These are phyloP conservation scores for Chalaropsis thielavioides DNA, from an alignment of 2,329 filamentous ascomycete species.

Conservation along the genomic window DNA sequence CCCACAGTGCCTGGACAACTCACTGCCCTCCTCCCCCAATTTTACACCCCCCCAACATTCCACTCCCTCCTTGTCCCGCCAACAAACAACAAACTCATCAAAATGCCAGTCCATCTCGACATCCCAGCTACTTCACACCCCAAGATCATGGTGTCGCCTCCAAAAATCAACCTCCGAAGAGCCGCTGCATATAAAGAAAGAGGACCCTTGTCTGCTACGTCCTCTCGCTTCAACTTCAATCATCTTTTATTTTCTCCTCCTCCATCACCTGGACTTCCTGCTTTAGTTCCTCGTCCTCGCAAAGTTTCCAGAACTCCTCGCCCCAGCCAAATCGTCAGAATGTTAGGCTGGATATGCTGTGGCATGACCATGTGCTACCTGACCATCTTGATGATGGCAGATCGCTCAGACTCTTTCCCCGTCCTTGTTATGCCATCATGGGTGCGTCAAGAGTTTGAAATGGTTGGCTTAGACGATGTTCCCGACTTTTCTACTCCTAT, in stretches of 20 bases:
- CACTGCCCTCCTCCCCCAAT: neutral
- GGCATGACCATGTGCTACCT: constrained; percentile 39
- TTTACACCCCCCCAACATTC: neutral
- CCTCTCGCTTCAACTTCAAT: constrained; percentile 50
- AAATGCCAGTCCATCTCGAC: constrained; percentile 35
- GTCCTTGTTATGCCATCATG: constrained; percentile 18
- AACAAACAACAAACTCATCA: constrained; percentile 12
- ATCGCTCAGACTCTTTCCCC: constrained; percentile 22
- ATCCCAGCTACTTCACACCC: constrained; percentile 31
- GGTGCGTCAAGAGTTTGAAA: constrained; percentile 42
- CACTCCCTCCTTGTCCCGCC: constrained; percentile 2
- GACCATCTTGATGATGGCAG: constrained; percentile 22
- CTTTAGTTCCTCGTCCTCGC: constrained; percentile 49
- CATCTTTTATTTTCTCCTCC: constrained; percentile 53
- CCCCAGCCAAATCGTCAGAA: constrained; percentile 42
- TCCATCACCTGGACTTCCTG: constrained; percentile 57
- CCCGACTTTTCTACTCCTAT: constrained; percentile 61
- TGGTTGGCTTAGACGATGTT: constrained; percentile 50
- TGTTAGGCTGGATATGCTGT: constrained; percentile 39
- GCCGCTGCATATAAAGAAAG: constrained; percentile 45
- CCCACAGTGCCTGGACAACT: neutral
- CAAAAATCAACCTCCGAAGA: constrained; percentile 44
- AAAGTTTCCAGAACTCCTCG: constrained; percentile 44
- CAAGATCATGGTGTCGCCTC: constrained; percentile 39
- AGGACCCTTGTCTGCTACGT: constrained; percentile 43